Conservation (phyloP, 129 eudicot genomes). For the Oenanthe sinensis region DNA sequence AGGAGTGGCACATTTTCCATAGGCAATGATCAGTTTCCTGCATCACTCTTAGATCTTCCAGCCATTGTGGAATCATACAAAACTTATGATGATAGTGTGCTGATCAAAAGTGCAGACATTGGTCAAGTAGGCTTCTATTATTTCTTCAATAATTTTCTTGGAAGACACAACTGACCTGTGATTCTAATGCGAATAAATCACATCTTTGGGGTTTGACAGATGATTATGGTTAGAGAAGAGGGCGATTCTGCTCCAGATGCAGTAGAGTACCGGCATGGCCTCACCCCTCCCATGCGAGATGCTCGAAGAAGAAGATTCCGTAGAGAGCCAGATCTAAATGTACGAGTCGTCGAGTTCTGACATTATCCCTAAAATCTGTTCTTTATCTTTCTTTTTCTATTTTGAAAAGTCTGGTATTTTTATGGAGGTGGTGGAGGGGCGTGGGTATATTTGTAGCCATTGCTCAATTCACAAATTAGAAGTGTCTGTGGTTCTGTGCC, state of each 20-base stretch:
- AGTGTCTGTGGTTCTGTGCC: background rate
- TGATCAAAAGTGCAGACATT: conserved; percentile 76
- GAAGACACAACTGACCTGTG: conserved; percentile 1
- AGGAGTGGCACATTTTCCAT: conserved; percentile 62
- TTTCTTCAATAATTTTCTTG: background rate
- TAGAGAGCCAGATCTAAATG: conserved; percentile 89
- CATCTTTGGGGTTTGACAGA: conserved; percentile 32
- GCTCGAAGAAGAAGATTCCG: conserved; percentile 85
- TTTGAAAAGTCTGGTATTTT: too few species aligned
- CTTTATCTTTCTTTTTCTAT: background rate
- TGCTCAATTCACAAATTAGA: background rate
- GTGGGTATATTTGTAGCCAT: background rate
- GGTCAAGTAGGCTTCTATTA: conserved; percentile 55
- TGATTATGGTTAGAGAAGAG: conserved; percentile 72
- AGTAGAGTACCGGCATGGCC: conserved; percentile 79
- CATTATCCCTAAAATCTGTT: background rate
- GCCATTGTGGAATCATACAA: conserved; percentile 66
- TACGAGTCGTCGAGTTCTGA: conserved; percentile 18
- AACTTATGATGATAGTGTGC: conserved; percentile 72
- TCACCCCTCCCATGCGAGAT: conserved; percentile 89
- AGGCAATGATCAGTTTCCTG: conserved; percentile 65
- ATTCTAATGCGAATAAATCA: conserved; percentile 2
- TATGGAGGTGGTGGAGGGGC: background rate
- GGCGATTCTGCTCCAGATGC: conserved; percentile 53
- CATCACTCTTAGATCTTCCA: conserved; percentile 80